Base-by-base conservation (phyloP, 306 rosid genomes). In the Fragaria ananassa region DNA sequence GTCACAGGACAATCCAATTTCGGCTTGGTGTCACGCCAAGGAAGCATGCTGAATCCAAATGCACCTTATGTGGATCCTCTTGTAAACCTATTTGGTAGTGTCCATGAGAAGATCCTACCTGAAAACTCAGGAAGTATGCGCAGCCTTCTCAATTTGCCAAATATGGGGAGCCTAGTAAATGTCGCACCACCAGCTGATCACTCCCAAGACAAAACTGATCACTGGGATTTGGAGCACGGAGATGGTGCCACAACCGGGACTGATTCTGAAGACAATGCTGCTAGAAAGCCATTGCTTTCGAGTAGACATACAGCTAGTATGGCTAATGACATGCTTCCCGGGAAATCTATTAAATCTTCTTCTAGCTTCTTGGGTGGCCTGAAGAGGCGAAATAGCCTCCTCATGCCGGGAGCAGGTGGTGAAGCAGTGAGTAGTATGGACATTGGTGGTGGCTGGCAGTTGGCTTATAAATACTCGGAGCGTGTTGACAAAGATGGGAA, bases 371-470 rank as follows among this genome's bases (percentile, higher is more conserved):
- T 60, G 1, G 62, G 66, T 7, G 65, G 81, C 46, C 50, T 37
- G 72, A 60, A 51, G 81, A 60, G 71, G 44, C 67, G 76, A 45
- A 70, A 73, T 65, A 66, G 74, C 69, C 17, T 68, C 23, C 78
- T 79, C 17, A 51, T 66, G 70, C 61, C 57, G 4, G 81, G 80
- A 49, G 53, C 39, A 53, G 27, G 50, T 44, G 79, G 80, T 14
- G 85, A 77, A 63, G n/a, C 78, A 6, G 81, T 81, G 57, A 76
- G 61, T 35, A 53, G 78, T 17, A 66, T 79, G n/a, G 87, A 83
- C 53, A 84, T 84, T 39, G 87, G 87, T 23, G 87, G 87, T n/a
- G 87, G 87, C 23, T 84, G 85, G 87, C 85, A 78, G 27, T 56
- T 81, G 76, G 82, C 84, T 8, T 84, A 83, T 71, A 81, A 81